Conservation (phyloP, 2,329 filamentous ascomycete genomes). For the Ophiostoma novo-ulmi region DNA sequence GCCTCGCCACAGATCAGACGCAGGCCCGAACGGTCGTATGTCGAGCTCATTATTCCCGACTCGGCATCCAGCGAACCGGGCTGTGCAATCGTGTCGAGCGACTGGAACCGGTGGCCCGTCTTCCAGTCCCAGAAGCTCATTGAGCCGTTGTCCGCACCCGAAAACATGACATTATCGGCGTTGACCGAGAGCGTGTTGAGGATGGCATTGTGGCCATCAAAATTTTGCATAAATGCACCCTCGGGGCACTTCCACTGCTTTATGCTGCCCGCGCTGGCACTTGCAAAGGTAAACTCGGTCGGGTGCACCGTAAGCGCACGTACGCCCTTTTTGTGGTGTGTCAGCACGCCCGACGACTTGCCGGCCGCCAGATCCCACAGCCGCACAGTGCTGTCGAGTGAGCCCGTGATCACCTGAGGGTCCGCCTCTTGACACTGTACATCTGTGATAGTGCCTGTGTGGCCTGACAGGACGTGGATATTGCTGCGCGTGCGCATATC, state of each 20-base stretch:
- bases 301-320: constrained; percentile 80
- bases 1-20: constrained; percentile 90
- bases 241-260: constrained; percentile 99
- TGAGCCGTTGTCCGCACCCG: constrained; percentile 90
- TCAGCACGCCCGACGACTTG: constrained; percentile 92
- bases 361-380: constrained; percentile 95
- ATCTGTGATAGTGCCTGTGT: constrained; percentile 84
- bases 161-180: constrained; percentile 91
- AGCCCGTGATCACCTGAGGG: constrained; percentile 90
- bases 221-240: constrained; percentile 98
- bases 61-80: constrained; percentile 92
- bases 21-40: constrained; percentile 82
- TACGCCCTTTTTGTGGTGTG: constrained; percentile 97
- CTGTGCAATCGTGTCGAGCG: constrained; percentile 84
- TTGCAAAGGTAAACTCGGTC: constrained; percentile 92
- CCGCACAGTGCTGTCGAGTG: constrained; percentile 83
- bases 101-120: constrained; percentile 85
- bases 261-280: constrained; percentile 84
- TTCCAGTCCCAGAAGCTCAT: constrained; percentile 99
- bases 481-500: constrained; percentile 97
- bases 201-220: constrained; percentile 91
- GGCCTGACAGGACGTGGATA: constrained; percentile 85
- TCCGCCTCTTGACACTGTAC: constrained; percentile 93
- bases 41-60: constrained; percentile 89
- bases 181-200: constrained; percentile 93